Percentiles rank a stretch among this genome's conserved stretches.
phyloP scores from a whole-genome alignment of 2,329 filamentous ascomycete genomes.

The Cladophialophora immunda region DNA sequence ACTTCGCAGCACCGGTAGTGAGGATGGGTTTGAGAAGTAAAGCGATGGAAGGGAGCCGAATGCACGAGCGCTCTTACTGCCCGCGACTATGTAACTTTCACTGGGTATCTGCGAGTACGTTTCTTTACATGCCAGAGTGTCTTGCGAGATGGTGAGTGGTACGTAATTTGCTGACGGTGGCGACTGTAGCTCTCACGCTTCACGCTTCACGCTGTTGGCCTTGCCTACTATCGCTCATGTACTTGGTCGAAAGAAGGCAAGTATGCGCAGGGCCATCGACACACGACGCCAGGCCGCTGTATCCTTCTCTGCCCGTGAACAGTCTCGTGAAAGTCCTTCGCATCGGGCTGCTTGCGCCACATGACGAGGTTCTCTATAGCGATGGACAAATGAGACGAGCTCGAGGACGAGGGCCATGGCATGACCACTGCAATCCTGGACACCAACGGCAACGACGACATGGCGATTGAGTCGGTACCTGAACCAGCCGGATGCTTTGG shows the following conservation, averaged over 20 bases:
- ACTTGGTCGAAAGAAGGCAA: not conserved
- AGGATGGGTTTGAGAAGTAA: not conserved
- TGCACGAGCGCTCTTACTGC: not conserved
- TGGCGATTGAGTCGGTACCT: not conserved
- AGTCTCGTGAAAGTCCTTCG: constrained; percentile 5
- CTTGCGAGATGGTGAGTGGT: not conserved
- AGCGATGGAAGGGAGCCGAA: constrained; percentile 1
- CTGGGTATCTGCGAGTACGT: not conserved
- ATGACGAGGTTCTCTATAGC: not conserved
- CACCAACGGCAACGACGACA: not conserved
- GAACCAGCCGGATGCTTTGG: constrained; percentile 9
- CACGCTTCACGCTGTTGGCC: not conserved
- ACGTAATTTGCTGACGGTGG: constrained; percentile 11
- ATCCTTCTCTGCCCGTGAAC: not conserved
- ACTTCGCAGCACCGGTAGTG: not conserved
- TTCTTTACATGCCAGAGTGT: not conserved
- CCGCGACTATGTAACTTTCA: not conserved
- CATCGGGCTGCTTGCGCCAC: constrained; percentile 9
- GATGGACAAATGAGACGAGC: constrained; percentile 5
- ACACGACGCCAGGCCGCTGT: constrained; percentile 10
- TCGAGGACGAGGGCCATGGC: not conserved
- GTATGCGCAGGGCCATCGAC: not conserved
- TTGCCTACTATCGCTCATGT: not conserved
- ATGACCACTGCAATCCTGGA: not conserved
- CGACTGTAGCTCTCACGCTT: not conserved